A percentile compares a stretch with the other conserved stretches of the same genome.
Conservation (phyloP, 345 rosid species). For the Hibiscus trionum region DNA sequence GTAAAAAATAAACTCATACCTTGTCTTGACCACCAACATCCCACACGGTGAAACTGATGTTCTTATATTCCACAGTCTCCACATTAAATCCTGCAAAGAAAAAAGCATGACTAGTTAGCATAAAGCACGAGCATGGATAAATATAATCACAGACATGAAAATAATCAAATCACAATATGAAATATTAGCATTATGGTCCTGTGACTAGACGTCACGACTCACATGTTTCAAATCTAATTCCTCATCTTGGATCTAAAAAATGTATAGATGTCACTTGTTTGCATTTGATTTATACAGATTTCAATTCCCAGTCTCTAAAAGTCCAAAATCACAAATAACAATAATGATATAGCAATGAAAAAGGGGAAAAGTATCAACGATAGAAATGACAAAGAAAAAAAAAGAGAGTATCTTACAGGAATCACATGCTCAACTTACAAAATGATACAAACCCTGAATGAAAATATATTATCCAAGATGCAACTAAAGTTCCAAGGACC, state of each 20-base stretch:
- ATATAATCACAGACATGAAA: neutral
- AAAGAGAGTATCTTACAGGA: neutral
- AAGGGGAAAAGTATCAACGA: neutral
- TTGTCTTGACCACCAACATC: slow-evolving; percentile 92
- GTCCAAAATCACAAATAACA: neutral
- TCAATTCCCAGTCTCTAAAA: neutral
- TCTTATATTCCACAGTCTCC: slow-evolving; percentile 81
- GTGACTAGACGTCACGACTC: neutral
- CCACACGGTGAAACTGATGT: slow-evolving; percentile 91
- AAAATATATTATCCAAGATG: neutral
- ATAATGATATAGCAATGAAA: too few species aligned
- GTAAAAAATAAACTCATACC: slow-evolving; percentile 23
- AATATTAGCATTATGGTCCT: neutral
- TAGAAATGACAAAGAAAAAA: neutral
- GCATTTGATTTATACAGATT: neutral
- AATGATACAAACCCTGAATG: neutral
- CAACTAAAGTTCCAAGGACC: neutral
- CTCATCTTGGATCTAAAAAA: neutral
- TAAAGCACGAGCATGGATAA: neutral
- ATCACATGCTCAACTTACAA: neutral
- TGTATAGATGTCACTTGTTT: neutral
- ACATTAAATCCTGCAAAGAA: slow-evolving; percentile 61
- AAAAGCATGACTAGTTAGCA: neutral
- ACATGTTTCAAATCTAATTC: neutral
- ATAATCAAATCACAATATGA: neutral